Evolutionary conservation across 1,284 basidiomycete genomes (phyloP), one percentile per base, ranked within the genome.

Genomic region (Leccinum cinnamomeum): DNA sequence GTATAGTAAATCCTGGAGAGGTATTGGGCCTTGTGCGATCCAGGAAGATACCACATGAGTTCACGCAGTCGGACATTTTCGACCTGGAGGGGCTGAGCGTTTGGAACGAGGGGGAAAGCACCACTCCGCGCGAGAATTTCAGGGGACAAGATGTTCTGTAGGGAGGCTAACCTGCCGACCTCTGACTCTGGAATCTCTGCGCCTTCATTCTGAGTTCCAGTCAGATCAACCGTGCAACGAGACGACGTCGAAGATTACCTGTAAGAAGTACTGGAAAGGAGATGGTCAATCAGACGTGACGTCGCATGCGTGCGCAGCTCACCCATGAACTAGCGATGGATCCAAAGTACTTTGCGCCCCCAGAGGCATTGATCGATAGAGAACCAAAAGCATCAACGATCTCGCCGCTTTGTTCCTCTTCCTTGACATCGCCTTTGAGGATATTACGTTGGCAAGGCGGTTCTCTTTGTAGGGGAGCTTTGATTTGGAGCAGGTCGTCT

Each of bases 251-350:
- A 7, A 59, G 58, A 70, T 69, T 71, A 88, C 87, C 80, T 89
- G 87, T 53, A 90, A 79, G 72, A 89, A 91, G 69, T 88, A 87
- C 90, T 91, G 20, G 50, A n/a, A 23, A 20, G 30, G 4, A 56
- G 18, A 8, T 25, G 3, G 57, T 64, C n/a, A 64, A 39, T 46
- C 25, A 59, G 10, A 55, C 7, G 12, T 7, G 5, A 2, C 7
- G 12, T 7, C 1, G 23, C 7, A 3, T 7, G n/a, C 14, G 39
- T 35, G 28, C 16, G 50, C 1, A 30, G 6, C 69, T 63, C 67
- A 91, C 89, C 83, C 84, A 89, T n/a, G 90, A 91, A 64, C 87
- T 90, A 20, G 90, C 90, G 30, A 82, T 87, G 48, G 87, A 86
- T 3, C 89, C 90, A 67, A 83, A 90, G 70, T 89, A 91, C 68